A percentile compares a stretch with the other conserved stretches of the same genome.
These are phyloP conservation scores for Chaetomium olivaceum DNA, from an alignment of 2,329 filamentous ascomycete genomes.

Conservation along the genomic window DNA sequence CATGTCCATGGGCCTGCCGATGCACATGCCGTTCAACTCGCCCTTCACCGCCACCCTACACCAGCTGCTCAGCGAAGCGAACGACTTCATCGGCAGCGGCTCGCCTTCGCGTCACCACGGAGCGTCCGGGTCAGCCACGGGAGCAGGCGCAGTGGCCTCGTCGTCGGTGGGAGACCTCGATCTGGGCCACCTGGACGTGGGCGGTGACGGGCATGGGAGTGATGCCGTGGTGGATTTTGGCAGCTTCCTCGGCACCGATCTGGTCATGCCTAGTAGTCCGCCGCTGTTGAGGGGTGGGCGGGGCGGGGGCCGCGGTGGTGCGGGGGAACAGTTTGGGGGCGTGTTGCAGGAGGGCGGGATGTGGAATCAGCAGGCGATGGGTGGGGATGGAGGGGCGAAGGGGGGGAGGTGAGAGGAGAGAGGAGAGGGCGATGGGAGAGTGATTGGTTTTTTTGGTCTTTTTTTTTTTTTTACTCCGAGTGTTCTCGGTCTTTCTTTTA, in stretches of 20 bases:
- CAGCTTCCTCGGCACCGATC: constrained; percentile 50
- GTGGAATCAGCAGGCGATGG: neutral
- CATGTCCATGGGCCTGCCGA: neutral
- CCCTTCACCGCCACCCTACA: constrained; percentile 65
- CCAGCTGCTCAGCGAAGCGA: constrained; percentile 61
- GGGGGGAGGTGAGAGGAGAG: constrained; percentile 23
- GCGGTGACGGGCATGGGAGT: neutral
- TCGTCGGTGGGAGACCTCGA: constrained; percentile 20
- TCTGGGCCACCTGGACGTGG: neutral
- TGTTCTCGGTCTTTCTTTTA: neutral
- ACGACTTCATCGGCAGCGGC: constrained; percentile 46
- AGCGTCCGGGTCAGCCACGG: constrained; percentile 18
- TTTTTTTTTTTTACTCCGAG: neutral
- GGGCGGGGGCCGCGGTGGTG: neutral
- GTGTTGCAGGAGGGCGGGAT: constrained; percentile 5
- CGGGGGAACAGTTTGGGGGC: constrained; percentile 30
- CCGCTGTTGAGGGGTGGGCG: constrained; percentile 38
- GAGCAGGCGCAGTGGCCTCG: constrained; percentile 25
- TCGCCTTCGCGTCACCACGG: constrained; percentile 35
- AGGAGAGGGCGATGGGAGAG: neutral
- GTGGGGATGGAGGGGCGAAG: neutral
- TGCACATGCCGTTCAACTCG: constrained; percentile 45
- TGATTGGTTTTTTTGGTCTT: too few species aligned
- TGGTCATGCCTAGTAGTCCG: constrained; percentile 51
- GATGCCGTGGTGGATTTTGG: constrained; percentile 46